A percentile compares a stretch with the other conserved stretches of the same genome.
These are phyloP conservation scores for Pseudogymnoascus sp. DNA, from an alignment of 2,329 filamentous ascomycete genomes.

Conservation along the genomic window DNA sequence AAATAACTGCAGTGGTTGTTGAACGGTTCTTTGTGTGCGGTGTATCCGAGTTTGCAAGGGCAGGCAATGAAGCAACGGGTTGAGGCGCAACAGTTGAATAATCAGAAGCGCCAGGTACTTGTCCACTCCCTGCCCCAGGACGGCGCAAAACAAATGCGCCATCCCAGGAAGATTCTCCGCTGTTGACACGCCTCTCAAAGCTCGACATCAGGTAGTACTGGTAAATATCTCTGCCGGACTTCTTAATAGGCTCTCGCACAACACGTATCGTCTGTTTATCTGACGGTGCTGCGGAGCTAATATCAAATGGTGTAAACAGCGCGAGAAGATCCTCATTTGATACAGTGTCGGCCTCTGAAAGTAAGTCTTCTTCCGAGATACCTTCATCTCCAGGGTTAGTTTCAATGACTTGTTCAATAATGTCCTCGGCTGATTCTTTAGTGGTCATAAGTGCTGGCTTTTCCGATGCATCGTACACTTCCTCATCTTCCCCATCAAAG, in stretches of 20 bases:
- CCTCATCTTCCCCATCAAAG: conserved; percentile 4
- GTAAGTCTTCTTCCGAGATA: neutral
- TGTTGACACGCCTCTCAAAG: neutral
- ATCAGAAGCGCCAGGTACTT: neutral
- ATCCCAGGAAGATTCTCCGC: conserved; percentile 2
- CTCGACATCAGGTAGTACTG: neutral
- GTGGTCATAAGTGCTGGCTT: neutral
- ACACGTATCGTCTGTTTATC: conserved; percentile 1
- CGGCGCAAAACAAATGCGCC: neutral
- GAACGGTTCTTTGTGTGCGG: neutral
- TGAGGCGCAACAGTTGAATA: neutral
- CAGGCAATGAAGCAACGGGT: neutral
- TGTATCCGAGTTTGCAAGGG: neutral
- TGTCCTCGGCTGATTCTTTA: conserved; percentile 1
- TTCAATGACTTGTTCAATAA: neutral
- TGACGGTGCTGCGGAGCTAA: too few relatives aligned
- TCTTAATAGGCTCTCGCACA: conserved; percentile 5
- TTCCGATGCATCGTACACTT: neutral
- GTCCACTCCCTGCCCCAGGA: conserved; percentile 6
- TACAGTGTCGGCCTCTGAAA: neutral
- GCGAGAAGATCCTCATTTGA: neutral
- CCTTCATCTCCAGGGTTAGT: conserved; percentile 1
- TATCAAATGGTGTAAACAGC: neutral
- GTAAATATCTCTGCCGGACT: neutral
- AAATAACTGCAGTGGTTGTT: neutral